Percentiles rank a stretch among this genome's conserved stretches.
Evolutionary conservation across 2,329 filamentous ascomycete species (phyloP).

Genomic region (Diaporthe batatas): DNA sequence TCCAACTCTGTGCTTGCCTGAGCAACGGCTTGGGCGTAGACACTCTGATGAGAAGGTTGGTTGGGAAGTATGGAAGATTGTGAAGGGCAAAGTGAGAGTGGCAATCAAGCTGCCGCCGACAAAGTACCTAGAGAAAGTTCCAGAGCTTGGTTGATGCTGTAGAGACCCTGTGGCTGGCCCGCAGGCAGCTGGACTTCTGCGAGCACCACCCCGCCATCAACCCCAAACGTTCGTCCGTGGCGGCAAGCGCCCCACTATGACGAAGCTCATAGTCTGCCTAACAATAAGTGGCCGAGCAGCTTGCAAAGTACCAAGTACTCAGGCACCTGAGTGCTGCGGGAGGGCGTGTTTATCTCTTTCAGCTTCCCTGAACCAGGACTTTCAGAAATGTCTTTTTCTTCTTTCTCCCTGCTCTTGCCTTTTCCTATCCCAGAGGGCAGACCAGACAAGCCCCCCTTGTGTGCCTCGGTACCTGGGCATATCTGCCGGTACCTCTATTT

Average conservation of each 20-base stretch:
- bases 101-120: background rate
- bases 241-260: constrained; percentile 38
- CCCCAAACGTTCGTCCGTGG: constrained; percentile 1
- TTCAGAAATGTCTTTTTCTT: too few species aligned
- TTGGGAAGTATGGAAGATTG: background rate
- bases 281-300: background rate
- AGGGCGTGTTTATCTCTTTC: too few species aligned
- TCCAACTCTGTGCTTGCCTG: background rate
- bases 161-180: background rate
- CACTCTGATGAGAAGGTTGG: background rate
- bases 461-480: too few species aligned
- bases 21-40: background rate
- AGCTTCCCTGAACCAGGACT: background rate
- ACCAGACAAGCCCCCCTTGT: too few species aligned
- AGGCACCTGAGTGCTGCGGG: background rate
- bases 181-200: constrained; percentile 33
- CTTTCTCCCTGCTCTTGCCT: too few species aligned
- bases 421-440: background rate
- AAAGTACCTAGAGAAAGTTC: constrained; percentile 1
- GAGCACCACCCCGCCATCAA: constrained; percentile 25
- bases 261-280: constrained; percentile 22
- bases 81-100: background rate
- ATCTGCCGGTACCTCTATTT: background rate
- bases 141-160: too few species aligned
- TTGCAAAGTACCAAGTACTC: background rate